Base-by-base conservation (phyloP, 169 alveolate species). In the Plasmodium inui region DNA sequence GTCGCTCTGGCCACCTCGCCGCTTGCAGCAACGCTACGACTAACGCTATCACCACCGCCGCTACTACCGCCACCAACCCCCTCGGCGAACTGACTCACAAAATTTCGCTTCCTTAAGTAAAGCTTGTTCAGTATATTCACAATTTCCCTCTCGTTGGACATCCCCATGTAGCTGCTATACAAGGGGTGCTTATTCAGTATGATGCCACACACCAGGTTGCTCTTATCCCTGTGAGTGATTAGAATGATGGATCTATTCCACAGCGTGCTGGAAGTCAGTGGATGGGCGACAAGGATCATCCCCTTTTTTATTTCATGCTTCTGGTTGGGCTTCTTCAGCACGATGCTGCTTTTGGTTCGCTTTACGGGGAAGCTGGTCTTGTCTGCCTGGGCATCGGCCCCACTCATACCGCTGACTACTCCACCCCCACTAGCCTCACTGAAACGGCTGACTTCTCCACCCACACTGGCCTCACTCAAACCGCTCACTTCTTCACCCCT, bases 181-280 rank as follows among this genome's bases (percentile, higher is more conserved):
- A 89, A 61, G 32, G 94, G 94, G 79, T 89, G 94, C 50, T 89
- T 89, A 9, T 89, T 89, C 78, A 89, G 57, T 6, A 89, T 89
- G 32, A 89, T 44, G 14, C 94, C 94, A 67, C 89, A 89, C 14
- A 89, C 94, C 19, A 89, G 50, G 82, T 89, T 89, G 55, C 82
- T 89, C 82, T 89, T 89, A 26, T 89, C 94, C 30, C 82, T 72
- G 9, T 89, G 89, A 1, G 94, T 89, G 3, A 89, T 89, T 32
- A 89, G 55, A 19, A 89, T 89, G 12, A 89, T 85, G 3, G 94
- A 79, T 67, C 61, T 41, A 30, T 89, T 89, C 94, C 94, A 89
- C 46, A 89, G 14, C 1, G 90, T 55, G 17, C 76, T 89, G 2
- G 90, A 79, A 0, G 94, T 89, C 82, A 89, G 44, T 3, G 94